Evolutionary conservation across 208 protist genomes (phyloP).

Genomic region (Balamuthia mandrillaris): DNA sequence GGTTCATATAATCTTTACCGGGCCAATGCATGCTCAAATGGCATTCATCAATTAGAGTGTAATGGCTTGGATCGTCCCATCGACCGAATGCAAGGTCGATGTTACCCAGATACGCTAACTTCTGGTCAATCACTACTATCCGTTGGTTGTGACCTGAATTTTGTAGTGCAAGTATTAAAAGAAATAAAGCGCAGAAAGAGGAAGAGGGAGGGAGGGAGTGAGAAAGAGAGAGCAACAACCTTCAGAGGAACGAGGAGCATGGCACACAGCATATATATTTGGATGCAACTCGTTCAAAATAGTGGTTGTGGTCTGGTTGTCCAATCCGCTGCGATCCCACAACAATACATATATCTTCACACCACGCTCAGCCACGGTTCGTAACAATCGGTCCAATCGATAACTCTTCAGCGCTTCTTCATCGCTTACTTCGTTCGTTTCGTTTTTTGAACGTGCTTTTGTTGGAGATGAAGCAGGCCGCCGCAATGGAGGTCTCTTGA

Average conservation of each 20-base stretch:
- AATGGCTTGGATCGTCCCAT: conserved; percentile 44
- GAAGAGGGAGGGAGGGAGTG: no score
- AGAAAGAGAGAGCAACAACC: background rate
- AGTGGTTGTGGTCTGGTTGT: background rate
- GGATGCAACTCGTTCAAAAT: background rate
- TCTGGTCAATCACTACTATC: conserved; percentile 54
- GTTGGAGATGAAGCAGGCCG: no score
- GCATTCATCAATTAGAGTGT: background rate
- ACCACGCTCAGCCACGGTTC: background rate
- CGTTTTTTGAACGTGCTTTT: no score
- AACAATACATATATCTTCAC: background rate
- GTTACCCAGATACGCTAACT: conserved; percentile 63
- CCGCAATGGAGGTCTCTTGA: no score
- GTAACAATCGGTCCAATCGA: no score
- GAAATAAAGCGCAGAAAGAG: no score
- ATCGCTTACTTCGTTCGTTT: no score
- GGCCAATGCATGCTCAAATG: background rate
- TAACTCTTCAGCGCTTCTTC: no score
- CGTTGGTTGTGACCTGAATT: background rate
- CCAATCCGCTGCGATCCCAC: background rate
- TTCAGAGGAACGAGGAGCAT: background rate
- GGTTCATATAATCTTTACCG: background rate
- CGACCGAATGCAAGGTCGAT: conserved; percentile 58
- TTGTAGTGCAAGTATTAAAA: no score
- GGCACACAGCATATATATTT: background rate